Evolutionary conservation across 352 stramenopile genomes (phyloP).

Genomic region (Globisporangium viniferum): DNA sequence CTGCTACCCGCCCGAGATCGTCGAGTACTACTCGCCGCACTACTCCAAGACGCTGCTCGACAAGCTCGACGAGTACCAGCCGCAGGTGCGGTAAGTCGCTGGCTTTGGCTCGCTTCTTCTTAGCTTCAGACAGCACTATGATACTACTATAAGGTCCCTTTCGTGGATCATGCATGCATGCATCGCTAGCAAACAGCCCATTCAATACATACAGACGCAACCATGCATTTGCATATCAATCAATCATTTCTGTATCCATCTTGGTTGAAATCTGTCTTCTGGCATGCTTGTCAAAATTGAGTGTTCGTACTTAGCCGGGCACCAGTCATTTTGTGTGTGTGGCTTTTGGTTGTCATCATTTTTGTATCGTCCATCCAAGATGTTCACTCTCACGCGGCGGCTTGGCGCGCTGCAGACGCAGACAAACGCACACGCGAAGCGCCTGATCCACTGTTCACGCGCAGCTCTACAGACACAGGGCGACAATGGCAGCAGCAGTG

Average conservation of each 20-base stretch:
- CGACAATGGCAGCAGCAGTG: not conserved
- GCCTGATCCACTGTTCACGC: slow-evolving; percentile 5
- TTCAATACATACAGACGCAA: not conserved
- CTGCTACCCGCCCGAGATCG: slow-evolving; percentile 94
- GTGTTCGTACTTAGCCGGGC: slow-evolving; percentile 2
- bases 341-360: not conserved
- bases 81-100: slow-evolving; percentile 65
- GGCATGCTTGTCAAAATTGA: not conserved
- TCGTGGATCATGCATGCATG: not conserved
- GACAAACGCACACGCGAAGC: not conserved
- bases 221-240: not conserved
- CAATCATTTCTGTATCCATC: not conserved
- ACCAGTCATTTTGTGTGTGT: slow-evolving; percentile 13
- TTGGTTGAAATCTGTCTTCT: not conserved
- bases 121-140: too few relatives aligned
- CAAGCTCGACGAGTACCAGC: slow-evolving; percentile 95
- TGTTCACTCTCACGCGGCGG: slow-evolving; percentile 36
- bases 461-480: not conserved
- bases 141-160: slow-evolving; percentile 2
- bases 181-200: not conserved
- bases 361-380: slow-evolving; percentile 7
- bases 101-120: not conserved
- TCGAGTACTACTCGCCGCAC: slow-evolving; percentile 96
- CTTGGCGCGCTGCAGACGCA: slow-evolving; percentile 16
- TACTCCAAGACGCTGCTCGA: slow-evolving; percentile 96